Conservation (phyloP, 192 early-diverging fungal genomes). For the Podila epigama region DNA sequence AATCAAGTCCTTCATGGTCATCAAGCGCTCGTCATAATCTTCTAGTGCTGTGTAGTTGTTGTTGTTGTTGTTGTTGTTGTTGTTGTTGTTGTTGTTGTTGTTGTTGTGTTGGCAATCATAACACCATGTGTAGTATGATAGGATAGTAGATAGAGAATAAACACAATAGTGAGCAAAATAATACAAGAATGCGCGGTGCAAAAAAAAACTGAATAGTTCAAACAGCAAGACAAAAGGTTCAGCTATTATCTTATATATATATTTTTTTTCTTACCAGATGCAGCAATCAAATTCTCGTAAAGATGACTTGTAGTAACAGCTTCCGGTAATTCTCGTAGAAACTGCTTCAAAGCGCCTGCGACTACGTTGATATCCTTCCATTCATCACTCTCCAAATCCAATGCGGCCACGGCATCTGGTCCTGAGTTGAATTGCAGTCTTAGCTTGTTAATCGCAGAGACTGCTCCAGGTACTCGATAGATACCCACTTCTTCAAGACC, state of each 20-base stretch:
- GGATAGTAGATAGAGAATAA: not conserved
- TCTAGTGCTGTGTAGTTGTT: slow-evolving; percentile 51
- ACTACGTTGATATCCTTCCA: slow-evolving; percentile 84
- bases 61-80: too few species aligned
- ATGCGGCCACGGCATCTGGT: slow-evolving; percentile 40
- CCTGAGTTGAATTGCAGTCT: slow-evolving; percentile 67
- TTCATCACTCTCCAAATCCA: slow-evolving; percentile 64
- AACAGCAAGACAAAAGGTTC: too few species aligned
- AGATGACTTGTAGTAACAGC: slow-evolving; percentile 87
- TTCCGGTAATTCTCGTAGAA: slow-evolving; percentile 93
- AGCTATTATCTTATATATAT: not conserved
- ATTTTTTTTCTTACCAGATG: slow-evolving; percentile 53
- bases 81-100: too few species aligned
- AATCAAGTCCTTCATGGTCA: slow-evolving; percentile 73
- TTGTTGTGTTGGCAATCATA: too few species aligned
- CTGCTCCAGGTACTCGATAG: slow-evolving; percentile 75
- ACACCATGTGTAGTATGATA: not conserved
- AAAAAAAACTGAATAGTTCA: slow-evolving; percentile 4
- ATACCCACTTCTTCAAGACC: slow-evolving; percentile 78
- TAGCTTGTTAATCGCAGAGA: slow-evolving; percentile 67
- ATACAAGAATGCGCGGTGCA: not conserved
- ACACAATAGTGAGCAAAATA: not conserved
- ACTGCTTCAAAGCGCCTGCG: slow-evolving; percentile 92
- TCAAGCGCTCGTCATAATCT: slow-evolving; percentile 76
- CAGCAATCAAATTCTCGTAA: slow-evolving; percentile 84